A percentile compares a stretch with the other conserved stretches of the same genome.
Conservation (phyloP, 148 eudicot species). For the Vaccinium vitisidaea region DNA sequence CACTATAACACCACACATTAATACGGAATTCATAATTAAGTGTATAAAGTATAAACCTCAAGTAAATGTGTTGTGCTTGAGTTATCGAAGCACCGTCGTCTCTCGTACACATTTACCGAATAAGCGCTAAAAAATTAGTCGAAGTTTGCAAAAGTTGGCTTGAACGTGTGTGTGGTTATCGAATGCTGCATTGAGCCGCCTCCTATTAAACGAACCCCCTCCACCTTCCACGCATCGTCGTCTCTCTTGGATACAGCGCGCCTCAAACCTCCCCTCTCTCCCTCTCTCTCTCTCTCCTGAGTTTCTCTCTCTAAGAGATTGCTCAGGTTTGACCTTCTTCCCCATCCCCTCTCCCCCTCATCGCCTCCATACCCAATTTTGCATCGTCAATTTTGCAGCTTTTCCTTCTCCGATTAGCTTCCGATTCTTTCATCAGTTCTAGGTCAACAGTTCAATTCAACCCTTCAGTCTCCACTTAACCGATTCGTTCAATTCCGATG, state of each 20-base stretch:
- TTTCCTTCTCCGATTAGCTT: not conserved
- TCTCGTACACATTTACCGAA: too few relatives aligned
- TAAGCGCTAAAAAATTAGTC: too few relatives aligned
- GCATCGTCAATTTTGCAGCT: not conserved
- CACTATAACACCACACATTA: too few relatives aligned
- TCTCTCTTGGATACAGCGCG: not conserved
- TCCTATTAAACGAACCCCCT: not conserved
- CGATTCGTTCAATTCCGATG: constrained; percentile 26
- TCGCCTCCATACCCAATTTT: too few relatives aligned
- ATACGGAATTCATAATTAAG: too few relatives aligned
- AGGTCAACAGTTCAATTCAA: constrained; percentile 40
- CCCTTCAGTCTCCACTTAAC: constrained; percentile 28
- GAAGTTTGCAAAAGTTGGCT: too few relatives aligned
- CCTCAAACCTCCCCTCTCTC: not conserved
- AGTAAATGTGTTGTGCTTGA: too few relatives aligned
- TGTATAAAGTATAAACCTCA: too few relatives aligned
- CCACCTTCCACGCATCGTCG: not conserved
- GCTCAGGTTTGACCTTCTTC: not conserved
- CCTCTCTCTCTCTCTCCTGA: not conserved
- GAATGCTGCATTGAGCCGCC: not conserved
- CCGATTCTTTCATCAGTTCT: not conserved
- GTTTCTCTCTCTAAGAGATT: not conserved
- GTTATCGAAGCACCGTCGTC: too few relatives aligned
- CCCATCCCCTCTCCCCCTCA: not conserved
- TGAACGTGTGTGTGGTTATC: not conserved